These are phyloP conservation scores for Platanthera zijinensis DNA, from an alignment of 106 monocot species.

Conservation along the genomic window DNA sequence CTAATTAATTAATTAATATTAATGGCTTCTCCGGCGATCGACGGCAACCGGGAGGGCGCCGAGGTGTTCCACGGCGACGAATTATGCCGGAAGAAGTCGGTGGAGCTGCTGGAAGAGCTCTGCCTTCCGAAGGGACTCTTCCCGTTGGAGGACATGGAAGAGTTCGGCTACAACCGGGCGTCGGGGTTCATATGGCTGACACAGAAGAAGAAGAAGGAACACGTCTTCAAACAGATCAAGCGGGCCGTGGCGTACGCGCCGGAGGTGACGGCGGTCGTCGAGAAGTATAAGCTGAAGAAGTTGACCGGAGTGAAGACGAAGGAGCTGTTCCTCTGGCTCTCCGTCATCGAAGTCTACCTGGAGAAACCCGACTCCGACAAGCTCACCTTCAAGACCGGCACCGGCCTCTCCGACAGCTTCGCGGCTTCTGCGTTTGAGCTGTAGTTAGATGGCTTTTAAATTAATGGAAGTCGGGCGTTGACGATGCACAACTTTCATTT, in stretches of 20 bases:
- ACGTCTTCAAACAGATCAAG: conserved; percentile 1
- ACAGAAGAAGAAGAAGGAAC: background rate
- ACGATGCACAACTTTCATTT: too few relatives aligned
- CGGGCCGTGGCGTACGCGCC: background rate
- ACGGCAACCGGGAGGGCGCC: conserved; percentile 7
- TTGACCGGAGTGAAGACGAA: conserved; percentile 17
- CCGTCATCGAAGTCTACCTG: conserved; percentile 18
- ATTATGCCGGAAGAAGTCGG: conserved; percentile 7
- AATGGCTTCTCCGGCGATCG: conserved; percentile 15
- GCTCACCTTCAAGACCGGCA: conserved; percentile 15
- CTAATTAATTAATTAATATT: background rate
- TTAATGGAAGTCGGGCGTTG: background rate
- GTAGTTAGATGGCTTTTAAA: background rate
- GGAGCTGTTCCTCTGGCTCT: conserved; percentile 20
- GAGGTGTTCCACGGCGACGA: conserved; percentile 10
- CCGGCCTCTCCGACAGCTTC: conserved; percentile 20
- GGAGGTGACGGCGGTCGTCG: conserved; percentile 3
- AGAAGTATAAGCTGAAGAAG: conserved; percentile 13
- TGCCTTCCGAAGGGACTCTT: conserved; percentile 15
- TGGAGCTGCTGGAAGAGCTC: conserved; percentile 12
- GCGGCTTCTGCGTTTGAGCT: conserved; percentile 12
- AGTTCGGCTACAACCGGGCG: conserved; percentile 16
- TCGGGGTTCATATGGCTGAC: conserved; percentile 4
- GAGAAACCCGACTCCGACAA: conserved; percentile 8
- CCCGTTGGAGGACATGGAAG: conserved; percentile 16